phyloP scores from a whole-genome alignment of 2,329 filamentous ascomycete species.

The Colletotrichum tamarilloi region DNA sequence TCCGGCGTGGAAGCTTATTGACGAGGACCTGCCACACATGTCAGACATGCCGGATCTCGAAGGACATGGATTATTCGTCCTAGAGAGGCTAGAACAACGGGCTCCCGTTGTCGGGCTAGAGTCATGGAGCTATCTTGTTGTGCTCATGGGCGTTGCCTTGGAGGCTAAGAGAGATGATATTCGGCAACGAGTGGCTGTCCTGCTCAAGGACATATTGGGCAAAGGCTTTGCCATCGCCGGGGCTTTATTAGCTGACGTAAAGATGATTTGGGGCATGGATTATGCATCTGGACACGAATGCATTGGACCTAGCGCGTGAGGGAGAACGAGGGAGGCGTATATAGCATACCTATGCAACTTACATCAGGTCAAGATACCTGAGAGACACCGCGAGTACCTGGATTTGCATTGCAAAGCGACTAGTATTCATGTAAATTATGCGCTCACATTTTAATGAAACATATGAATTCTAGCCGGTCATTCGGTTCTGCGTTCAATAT shows the following conservation, averaged over 20 bases:
- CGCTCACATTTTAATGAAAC: background rate
- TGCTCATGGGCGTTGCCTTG: slow-evolving; percentile 10
- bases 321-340: too few species aligned
- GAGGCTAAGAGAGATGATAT: background rate
- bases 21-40: slow-evolving; percentile 12
- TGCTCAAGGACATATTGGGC: background rate
- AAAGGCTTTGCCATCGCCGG: slow-evolving; percentile 13
- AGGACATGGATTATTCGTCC: background rate
- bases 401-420: background rate
- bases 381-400: background rate
- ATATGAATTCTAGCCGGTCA: background rate
- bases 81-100: slow-evolving; percentile 24
- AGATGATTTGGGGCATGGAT: slow-evolving; percentile 8
- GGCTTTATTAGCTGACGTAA: background rate
- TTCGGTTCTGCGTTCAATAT: background rate
- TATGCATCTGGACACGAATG: background rate
- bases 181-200: background rate
- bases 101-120: slow-evolving; percentile 9
- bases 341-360: background rate
- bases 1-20: slow-evolving; percentile 22
- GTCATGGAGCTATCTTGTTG: slow-evolving; percentile 7
- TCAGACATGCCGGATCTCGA: slow-evolving; percentile 9
- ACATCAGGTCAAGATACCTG: background rate
- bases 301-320: background rate
- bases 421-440: background rate